Base-by-base conservation (phyloP, 2,329 filamentous ascomycete genomes). In the Beauveria sp. region DNA sequence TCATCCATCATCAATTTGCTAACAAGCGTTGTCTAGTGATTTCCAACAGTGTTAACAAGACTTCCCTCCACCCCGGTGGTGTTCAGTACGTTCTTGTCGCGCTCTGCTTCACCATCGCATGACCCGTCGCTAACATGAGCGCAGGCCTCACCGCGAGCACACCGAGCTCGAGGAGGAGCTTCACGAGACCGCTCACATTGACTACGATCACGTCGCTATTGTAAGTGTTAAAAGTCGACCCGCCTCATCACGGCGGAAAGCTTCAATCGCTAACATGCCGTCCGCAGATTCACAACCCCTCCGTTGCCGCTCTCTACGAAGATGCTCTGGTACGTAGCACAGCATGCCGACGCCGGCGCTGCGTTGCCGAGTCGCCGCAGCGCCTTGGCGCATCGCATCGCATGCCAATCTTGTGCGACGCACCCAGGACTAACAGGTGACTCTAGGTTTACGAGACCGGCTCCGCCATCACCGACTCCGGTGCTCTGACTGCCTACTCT, bases 201-300 rank as follows among this genome's bases (percentile, higher is more conserved):
- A 99, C 84, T 99, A 97, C 76, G 90, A 97, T 79, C 90, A 92
- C 73, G 94, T 99, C 72, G 91, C 94, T 66, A 99, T 99, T 82
- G 92, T 96, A 84, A 76, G 90, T 48, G 1, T 75, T 62, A 18
- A 26, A 46, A 48, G 22, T 58, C 28, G 24, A 26, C 16, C 24
- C 37, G 5, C n/a, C 40, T 20, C 24, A 14, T 5, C 20, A 3
- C n/a, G 5, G 5, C 26, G 28, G 6, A 18, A 34, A 24, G 26
- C 18, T 53, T 22, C 34, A 63, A 57, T 24, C 18, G 34, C 28
- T 48, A 24, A 48, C 55, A 40, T 6, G 18, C n/a, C 28, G 26
- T 60, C 30, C 40, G 55, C 64, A 86, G 84, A 84, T 88, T 63
- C 90, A 91, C 79, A 97, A 99, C 79, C 92, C 93, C 65, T 94